These are phyloP conservation scores for Colletotrichum navitas DNA, from an alignment of 2,329 filamentous ascomycete genomes.

Conservation along the genomic window DNA sequence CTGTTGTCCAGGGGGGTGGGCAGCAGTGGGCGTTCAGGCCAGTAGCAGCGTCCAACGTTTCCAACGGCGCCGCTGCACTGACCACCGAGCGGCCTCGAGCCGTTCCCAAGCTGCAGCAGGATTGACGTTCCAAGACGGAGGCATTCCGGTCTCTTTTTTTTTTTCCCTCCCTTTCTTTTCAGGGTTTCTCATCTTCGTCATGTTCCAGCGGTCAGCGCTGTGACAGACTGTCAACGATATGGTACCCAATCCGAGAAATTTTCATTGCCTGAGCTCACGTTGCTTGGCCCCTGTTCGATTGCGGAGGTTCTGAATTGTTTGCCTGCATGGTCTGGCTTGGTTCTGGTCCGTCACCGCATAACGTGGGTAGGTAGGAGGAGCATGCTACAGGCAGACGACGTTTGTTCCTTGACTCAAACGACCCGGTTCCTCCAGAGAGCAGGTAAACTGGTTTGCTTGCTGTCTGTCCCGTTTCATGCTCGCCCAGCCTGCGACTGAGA, in stretches of 20 bases:
- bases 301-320: background rate
- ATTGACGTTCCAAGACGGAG: background rate
- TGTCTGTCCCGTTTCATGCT: constrained; percentile 9
- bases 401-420: background rate
- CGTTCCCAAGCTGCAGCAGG: background rate
- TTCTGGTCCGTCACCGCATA: background rate
- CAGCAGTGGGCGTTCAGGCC: background rate
- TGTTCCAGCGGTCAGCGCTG: background rate
- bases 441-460: background rate
- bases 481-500: background rate
- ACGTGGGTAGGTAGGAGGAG: background rate
- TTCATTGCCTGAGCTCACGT: constrained; percentile 21
- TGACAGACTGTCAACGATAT: background rate
- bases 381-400: background rate
- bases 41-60: background rate
- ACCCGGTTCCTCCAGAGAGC: background rate
- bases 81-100: constrained; percentile 24
- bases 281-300: background rate
- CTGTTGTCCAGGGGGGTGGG: background rate
- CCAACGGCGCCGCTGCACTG: constrained; percentile 11
- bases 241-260: constrained; percentile 14
- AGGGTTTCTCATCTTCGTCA: background rate
- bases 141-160: constrained; percentile 1
- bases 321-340: background rate
- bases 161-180: too few relatives aligned